A percentile compares a stretch with the other conserved stretches of the same genome.
These are phyloP conservation scores for Jamesozyma spencerorum DNA, from an alignment of 805 yeast species.

Conservation along the genomic window DNA sequence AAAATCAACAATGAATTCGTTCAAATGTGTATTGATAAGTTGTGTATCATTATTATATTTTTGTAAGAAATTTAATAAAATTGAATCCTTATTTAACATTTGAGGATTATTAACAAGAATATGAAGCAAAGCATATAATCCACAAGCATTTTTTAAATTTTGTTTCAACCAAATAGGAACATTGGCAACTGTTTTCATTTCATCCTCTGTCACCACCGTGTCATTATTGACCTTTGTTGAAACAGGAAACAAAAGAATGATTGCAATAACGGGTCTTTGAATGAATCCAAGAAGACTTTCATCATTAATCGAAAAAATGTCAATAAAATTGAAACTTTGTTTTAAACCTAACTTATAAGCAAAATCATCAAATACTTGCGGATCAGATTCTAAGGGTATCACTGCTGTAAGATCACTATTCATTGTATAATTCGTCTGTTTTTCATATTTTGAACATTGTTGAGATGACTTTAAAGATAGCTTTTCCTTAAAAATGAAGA, in stretches of 20 bases:
- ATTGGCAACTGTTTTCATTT: not conserved
- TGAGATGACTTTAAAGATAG: not conserved
- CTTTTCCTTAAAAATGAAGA: too few species aligned
- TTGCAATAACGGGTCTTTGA: constrained; percentile 71
- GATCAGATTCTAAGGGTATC: constrained; percentile 86
- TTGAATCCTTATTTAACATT: constrained; percentile 17
- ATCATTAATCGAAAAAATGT: constrained; percentile 78
- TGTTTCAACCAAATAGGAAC: constrained; percentile 68
- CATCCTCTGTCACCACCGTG: too few species aligned
- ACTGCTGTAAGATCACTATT: constrained; percentile 34
- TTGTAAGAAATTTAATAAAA: constrained; percentile 13
- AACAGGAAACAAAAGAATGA: constrained; percentile 77
- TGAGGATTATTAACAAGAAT: constrained; percentile 34
- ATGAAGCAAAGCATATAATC: constrained; percentile 80
- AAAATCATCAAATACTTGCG: constrained; percentile 66
- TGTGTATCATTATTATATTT: constrained; percentile 33
- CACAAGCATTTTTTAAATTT: constrained; percentile 83
- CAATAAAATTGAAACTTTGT: constrained; percentile 54
- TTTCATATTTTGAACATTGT: too few species aligned
- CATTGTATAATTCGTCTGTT: too few species aligned
- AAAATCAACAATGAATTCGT: constrained; percentile 17
- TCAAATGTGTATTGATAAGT: constrained; percentile 24
- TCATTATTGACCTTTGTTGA: constrained; percentile 34
- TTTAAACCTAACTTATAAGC: constrained; percentile 61
- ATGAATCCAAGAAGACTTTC: constrained; percentile 69